A percentile compares a stretch with the other conserved stretches of the same genome.
Conservation (phyloP, 768 basidiomycete genomes). For the Kondoa malvinella region DNA sequence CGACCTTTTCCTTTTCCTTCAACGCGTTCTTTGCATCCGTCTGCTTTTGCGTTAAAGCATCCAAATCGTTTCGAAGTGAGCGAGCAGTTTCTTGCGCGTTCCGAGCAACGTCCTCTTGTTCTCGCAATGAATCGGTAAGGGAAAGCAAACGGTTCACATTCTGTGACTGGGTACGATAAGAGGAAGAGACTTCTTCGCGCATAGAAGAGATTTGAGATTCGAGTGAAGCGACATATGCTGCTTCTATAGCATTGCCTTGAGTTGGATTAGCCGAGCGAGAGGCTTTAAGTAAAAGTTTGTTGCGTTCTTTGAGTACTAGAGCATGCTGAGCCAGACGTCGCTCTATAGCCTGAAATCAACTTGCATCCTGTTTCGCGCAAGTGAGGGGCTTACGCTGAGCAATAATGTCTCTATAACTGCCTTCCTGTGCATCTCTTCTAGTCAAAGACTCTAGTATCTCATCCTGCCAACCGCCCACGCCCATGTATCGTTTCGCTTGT, state of each 20-base stretch:
- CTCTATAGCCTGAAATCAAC: constrained; percentile 38
- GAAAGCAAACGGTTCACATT: constrained; percentile 80
- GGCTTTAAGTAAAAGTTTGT: constrained; percentile 68
- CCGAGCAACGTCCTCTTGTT: constrained; percentile 73
- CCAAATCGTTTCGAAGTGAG: constrained; percentile 58
- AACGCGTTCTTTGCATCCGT: constrained; percentile 68
- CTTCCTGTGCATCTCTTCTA: constrained; percentile 66
- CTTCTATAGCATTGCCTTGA: constrained; percentile 54
- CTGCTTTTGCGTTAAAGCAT: constrained; percentile 55
- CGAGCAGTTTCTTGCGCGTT: constrained; percentile 64
- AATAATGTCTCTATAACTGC: constrained; percentile 64
- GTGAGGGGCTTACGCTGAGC: constrained; percentile 96
- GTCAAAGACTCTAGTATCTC: constrained; percentile 37
- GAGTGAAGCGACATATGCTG: constrained; percentile 75
- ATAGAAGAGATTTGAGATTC: constrained; percentile 85
- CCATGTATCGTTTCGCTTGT: not conserved
- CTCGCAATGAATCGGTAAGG: constrained; percentile 87
- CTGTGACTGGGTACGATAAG: constrained; percentile 91
- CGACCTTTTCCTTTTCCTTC: constrained; percentile 41
- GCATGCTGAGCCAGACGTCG: constrained; percentile 81
- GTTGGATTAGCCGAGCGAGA: constrained; percentile 50
- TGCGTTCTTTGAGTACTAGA: constrained; percentile 76
- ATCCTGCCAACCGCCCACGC: constrained; percentile 29
- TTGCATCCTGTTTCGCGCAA: constrained; percentile 27
- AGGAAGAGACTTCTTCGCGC: constrained; percentile 76